Base-by-base conservation (phyloP, 164 flowering plant genomes). In the Platanus orientalis region DNA sequence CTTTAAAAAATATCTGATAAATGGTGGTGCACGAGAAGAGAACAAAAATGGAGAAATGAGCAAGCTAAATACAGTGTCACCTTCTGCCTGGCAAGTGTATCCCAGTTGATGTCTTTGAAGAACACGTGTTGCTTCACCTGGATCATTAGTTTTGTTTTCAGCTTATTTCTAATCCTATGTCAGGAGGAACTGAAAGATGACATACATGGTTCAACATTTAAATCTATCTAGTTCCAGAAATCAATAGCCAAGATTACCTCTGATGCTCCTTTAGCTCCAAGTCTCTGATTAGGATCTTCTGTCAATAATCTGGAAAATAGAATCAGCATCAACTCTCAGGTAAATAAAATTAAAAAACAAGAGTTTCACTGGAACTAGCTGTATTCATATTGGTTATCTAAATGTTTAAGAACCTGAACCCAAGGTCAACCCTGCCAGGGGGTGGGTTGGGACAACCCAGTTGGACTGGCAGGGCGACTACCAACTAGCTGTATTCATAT, bases 81-180 rank as follows among this genome's bases (percentile, higher is more conserved):
- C 98, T 95, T 95, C 76, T 92, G 99, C 74, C 99, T 81, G 23
- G 97, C 97, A 65, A 92, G 89, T 27, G 99, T 95, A 65, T 92
- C 96, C 99, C 99, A 95, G 71, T 92, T 95, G 67, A 92, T 90
- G 70, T 92, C 87, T 72, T 88, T 84, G 78, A 95, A 95, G 79
- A 92, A 95, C 4, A 68, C 72, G 76, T 95, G 99, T 64, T 84
- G 85, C 78, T 95, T 95, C 75, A 95, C 99, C 99, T 95, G 84
- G 34, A 73, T 62, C 39, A 64, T 24, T 47, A 58, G 29, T 29
- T 60, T 52, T 23, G 16, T 7, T 24, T 36, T 16, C 16, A 58
- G 36, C 55, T 67, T 26, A 60, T 23, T 56, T 61, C 40, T 19
- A 26, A 32, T 29, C 12, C 25, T 14, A 63, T 36, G 17, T 24